Base-by-base conservation (phyloP, 805 yeast species). In the Limtongia smithiae region DNA sequence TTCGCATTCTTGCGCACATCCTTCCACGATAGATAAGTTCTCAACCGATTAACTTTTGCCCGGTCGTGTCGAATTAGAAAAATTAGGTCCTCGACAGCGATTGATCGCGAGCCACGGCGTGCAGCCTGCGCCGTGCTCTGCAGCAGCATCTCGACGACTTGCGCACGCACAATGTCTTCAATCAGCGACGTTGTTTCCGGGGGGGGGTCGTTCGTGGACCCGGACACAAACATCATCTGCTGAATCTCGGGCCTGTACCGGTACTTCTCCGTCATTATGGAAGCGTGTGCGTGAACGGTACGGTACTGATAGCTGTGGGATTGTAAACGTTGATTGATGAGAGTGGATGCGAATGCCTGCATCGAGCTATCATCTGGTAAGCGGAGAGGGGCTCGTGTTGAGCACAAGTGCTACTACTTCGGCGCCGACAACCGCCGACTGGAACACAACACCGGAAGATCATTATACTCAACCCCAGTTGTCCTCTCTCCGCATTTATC, bases 151-250 rank as follows among this genome's bases (percentile, higher is more conserved):
- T 91, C 96, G 36, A 90, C 82, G 32, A 93, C 97, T 66, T 93
- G 98, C 1, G 93, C 93, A 38, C 94, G 75, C 1, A 93, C 97
- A 39, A 93, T 88, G 63, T 93, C 97, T 65, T 93, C 98, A 37
- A 91, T 88, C 45, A 93, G 69, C n/a, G 91, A 81, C 0, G 96
- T 85, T 0, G 97, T 87, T 57, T 86, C 95, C 14, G 83, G 77
- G 0, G 97, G 95, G 1, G 97, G 94, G 61, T 93, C 98, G 59
- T 85, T 86, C 0, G 93, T 80, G 65, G 93, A 97, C 2, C 98
- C 98, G 47, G 84, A 77, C 48, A 93, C 98, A 72, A 93, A 93
- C 98, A 93, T 93, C 98, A 93, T 93, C 71, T 71, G 93, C 68
- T 93, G 98, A 62, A 93, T 93, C 71, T 93, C 98, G 33, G 85